Evolutionary conservation across 1,284 basidiomycete species (phyloP).

Genomic region (Ustilago loliicola): DNA sequence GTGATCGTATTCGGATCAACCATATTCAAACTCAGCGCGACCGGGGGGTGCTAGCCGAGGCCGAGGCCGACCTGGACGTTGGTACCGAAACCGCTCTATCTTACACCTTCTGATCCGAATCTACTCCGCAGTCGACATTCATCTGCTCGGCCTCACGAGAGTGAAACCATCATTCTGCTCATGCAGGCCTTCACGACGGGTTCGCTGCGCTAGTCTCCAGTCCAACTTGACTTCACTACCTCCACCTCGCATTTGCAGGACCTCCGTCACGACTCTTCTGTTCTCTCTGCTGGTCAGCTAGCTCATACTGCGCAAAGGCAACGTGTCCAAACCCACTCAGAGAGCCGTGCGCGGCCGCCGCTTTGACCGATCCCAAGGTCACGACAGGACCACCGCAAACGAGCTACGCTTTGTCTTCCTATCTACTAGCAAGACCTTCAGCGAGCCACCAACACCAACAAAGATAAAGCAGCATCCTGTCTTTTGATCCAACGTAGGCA

Average conservation of each 20-base stretch:
- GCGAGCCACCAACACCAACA: no score
- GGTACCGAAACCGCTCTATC: no score
- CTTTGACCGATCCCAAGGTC: neutral
- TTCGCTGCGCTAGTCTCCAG: neutral
- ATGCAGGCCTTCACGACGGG: neutral
- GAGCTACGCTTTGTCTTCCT: no score
- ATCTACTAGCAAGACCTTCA: no score
- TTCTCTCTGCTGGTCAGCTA: conserved; percentile 12
- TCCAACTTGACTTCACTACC: neutral
- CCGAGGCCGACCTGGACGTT: no score
- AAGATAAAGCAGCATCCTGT: no score
- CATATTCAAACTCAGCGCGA: no score
- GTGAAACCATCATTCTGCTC: neutral
- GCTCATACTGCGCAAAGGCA: neutral
- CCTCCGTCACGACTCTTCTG: neutral
- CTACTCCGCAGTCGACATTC: no score
- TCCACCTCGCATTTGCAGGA: neutral
- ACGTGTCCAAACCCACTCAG: neutral
- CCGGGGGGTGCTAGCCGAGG: no score
- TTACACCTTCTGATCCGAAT: neutral
- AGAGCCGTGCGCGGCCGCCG: neutral
- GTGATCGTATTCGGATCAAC: no score
- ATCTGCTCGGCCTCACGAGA: neutral
- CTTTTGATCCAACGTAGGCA: neutral
- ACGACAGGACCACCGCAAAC: neutral